A percentile compares a stretch with the other conserved stretches of the same genome.
These are phyloP conservation scores for Dinochytrium kinnereticum DNA, from an alignment of 371 early-diverging fungal species.

Conservation along the genomic window DNA sequence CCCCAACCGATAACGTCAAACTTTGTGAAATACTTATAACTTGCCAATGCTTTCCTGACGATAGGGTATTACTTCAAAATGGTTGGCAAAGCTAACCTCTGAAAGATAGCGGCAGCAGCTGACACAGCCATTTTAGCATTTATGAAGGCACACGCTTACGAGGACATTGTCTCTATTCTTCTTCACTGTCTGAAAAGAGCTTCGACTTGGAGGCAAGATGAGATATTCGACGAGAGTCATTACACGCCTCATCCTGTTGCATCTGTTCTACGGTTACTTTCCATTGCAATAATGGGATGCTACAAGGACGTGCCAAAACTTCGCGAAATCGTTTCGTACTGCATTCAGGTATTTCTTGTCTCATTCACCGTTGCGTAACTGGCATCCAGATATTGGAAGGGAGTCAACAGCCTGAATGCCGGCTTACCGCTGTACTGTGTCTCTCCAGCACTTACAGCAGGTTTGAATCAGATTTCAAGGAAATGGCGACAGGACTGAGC, in stretches of 20 bases:
- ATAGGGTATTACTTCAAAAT: too few relatives aligned
- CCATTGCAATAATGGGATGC: too few relatives aligned
- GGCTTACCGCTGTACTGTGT: neutral
- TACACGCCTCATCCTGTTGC: neutral
- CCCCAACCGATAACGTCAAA: neutral
- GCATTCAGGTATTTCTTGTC: too few relatives aligned
- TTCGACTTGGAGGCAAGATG: too few relatives aligned
- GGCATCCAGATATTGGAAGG: neutral
- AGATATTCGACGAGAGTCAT: too few relatives aligned
- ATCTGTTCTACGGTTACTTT: neutral
- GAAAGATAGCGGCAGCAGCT: neutral
- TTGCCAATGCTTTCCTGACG: neutral
- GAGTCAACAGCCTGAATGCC: neutral
- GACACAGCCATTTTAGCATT: neutral
- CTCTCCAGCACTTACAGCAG: neutral
- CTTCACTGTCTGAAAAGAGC: too few relatives aligned
- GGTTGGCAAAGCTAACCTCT: neutral
- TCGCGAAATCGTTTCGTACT: too few relatives aligned
- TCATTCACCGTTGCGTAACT: too few relatives aligned
- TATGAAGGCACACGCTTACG: too few relatives aligned
- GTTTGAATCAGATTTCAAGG: neutral
- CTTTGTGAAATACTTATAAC: neutral
- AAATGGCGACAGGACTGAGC: neutral
- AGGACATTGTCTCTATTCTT: too few relatives aligned
- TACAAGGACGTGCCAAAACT: too few relatives aligned